phyloP scores from a whole-genome alignment of 306 rosid genomes.

The Ormosia emarginata region DNA sequence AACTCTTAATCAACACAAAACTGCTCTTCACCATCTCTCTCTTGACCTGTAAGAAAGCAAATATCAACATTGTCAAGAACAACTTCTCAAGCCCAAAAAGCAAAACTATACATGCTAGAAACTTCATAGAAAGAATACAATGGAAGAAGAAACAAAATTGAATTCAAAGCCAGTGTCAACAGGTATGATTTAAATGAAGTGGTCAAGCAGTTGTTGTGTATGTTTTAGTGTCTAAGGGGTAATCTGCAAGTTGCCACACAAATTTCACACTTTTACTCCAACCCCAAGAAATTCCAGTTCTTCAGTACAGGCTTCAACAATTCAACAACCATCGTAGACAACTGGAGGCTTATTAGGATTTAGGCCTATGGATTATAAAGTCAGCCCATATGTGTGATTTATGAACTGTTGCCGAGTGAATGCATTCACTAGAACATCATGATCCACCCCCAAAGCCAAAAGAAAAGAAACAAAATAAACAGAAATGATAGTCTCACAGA shows the following conservation, averaged over 20 bases:
- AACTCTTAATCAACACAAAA: slow-evolving; percentile 16
- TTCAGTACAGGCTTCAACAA: not conserved
- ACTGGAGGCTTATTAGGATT: not conserved
- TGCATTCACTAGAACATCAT: not conserved
- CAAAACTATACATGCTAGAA: not conserved
- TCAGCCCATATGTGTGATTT: not conserved
- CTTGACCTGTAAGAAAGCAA: slow-evolving; percentile 16
- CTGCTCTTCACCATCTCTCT: slow-evolving; percentile 28
- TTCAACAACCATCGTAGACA: not conserved
- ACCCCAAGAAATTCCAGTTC: not conserved
- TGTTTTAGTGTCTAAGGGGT: not conserved
- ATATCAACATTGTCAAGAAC: not conserved
- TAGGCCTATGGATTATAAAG: not conserved
- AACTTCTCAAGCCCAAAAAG: not conserved
- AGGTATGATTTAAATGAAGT: not conserved
- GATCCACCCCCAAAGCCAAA: not conserved
- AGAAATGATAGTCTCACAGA: not conserved
- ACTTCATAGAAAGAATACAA: not conserved
- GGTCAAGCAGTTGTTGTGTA: not conserved
- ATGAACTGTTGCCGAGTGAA: not conserved
- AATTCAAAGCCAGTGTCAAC: not conserved
- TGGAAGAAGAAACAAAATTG: not conserved
- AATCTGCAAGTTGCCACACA: not conserved
- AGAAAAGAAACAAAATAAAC: not conserved
- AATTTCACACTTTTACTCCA: not conserved